Percentiles rank a stretch among this genome's conserved stretches.
phyloP scores from a whole-genome alignment of 2,329 filamentous ascomycete species.

The Lasiodiplodia theobromae region DNA sequence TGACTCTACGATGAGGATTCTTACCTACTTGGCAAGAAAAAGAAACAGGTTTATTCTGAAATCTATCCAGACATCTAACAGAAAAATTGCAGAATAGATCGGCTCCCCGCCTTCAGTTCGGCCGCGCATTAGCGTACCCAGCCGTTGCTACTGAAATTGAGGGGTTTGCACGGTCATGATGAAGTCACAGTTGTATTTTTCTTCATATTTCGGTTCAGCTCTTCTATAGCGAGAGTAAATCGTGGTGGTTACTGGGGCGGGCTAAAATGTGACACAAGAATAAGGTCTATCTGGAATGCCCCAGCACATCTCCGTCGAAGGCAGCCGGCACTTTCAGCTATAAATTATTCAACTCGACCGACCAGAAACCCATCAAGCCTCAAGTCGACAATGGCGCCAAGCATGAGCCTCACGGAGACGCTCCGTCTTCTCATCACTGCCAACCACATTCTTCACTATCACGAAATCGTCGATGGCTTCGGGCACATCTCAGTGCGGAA shows the following conservation, averaged over 20 bases:
- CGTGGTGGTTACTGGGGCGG: no score
- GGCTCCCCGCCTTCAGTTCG: neutral
- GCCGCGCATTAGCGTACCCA: neutral
- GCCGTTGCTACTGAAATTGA: neutral
- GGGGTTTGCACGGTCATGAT: neutral
- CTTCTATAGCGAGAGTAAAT: no score
- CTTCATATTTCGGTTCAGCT: no score
- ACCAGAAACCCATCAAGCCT: no score
- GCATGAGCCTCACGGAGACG: neutral
- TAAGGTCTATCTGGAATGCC: no score
- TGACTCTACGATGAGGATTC: no score
- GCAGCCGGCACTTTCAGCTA: no score
- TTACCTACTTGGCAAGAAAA: no score
- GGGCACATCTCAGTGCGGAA: slow-evolving; percentile 63
- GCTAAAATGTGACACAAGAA: no score
- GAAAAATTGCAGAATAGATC: neutral
- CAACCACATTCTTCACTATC: slow-evolving; percentile 61
- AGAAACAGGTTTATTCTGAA: neutral
- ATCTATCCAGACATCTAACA: neutral
- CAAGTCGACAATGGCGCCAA: neutral
- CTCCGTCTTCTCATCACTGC: slow-evolving; percentile 49
- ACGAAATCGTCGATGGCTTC: slow-evolving; percentile 61
- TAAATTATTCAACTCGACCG: no score
- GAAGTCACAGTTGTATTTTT: neutral
- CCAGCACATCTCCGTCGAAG: no score